phyloP scores from a whole-genome alignment of 2,329 filamentous ascomycete genomes.

The Aspergillus sp. region DNA sequence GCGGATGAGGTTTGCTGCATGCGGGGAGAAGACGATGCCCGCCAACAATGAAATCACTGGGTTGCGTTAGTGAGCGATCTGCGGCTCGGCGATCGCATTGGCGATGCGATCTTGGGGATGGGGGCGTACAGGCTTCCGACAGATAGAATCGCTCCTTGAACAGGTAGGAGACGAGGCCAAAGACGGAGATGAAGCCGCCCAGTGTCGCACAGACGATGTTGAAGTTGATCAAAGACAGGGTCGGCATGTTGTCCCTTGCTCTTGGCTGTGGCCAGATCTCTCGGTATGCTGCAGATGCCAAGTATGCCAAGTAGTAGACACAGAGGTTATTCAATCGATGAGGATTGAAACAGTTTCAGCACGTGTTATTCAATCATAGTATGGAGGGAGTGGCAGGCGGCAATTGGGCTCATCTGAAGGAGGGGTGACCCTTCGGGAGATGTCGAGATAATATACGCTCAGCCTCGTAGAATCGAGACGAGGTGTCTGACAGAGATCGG shows the following conservation, averaged over 20 bases:
- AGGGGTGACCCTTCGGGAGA: too few relatives aligned
- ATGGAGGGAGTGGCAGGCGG: constrained; percentile 10
- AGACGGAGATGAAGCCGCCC: constrained; percentile 86
- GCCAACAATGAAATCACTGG: constrained; percentile 79
- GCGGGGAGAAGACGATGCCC: constrained; percentile 75
- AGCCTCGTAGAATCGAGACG: too few relatives aligned
- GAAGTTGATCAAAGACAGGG: constrained; percentile 69
- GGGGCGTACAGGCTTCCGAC: constrained; percentile 77
- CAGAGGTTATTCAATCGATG: too few relatives aligned
- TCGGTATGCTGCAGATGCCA: not conserved
- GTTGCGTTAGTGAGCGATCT: constrained; percentile 6
- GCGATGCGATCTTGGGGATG: not conserved
- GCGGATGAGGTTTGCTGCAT: constrained; percentile 72
- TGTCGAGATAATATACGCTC: too few relatives aligned
- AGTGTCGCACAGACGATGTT: constrained; percentile 79
- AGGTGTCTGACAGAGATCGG: too few relatives aligned
- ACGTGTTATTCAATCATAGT: constrained; percentile 41
- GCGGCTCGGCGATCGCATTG: not conserved
- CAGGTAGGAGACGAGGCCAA: constrained; percentile 84
- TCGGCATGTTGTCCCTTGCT: constrained; percentile 52
- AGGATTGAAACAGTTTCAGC: constrained; percentile 12
- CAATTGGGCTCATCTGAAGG: constrained; percentile 16
- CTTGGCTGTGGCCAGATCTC: constrained; percentile 2
- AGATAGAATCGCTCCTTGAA: constrained; percentile 88
- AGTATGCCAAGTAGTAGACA: not conserved